Evolutionary conservation across 2,329 filamentous ascomycete genomes (phyloP), one percentile per base, ranked within the genome.

Genomic region (Calonectria ilicicola): DNA sequence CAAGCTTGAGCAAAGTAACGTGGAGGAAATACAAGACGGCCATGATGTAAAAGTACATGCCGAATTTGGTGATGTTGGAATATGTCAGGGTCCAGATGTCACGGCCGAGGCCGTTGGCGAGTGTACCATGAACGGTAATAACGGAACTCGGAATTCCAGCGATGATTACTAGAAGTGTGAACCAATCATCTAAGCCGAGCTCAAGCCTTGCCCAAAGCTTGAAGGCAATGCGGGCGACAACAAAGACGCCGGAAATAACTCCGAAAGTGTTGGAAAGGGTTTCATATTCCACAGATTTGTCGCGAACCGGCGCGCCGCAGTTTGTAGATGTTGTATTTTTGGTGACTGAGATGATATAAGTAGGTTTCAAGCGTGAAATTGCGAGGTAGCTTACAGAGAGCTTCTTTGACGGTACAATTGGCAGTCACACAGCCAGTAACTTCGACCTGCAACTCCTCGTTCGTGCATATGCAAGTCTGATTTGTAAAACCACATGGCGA

Each of bases 1-100:
- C 85, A 4, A 89, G 79, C 74, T 91, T 90, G n/a, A 88, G 82
- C 29, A 89, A 80, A 2, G 86, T 81, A 14, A 89, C 78, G 12
- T 86, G 81, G 4, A 81, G 67, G 75, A 90, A 89, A 78, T 90
- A 89, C 23, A 89, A 64, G 7, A 82, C 74, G 23, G 86, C 84
- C 77, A 84, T 82, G 70, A 84, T 77, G 75, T 86, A 89, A 29
- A 89, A 85, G 75, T 80, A 85, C 74, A 75, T 15, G 19, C 62
- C 62, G 26, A 65, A 17, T 10, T 32, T 53, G 26, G 49, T 29
- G 26, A 29, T 53, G 49, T 53, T 53, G 23, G 49, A 29, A n/a
- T 29, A 32, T 53, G 23, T 32, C 26, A 53, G 15, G 2, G 49
- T 53, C 23, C 26, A 53, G 19, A 53, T 53, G 4, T 75, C 74